Evolutionary conservation across 108 stramenopile genomes (phyloP), one percentile per base, ranked within the genome.

Genomic region (Fragilaria crotonensis): DNA sequence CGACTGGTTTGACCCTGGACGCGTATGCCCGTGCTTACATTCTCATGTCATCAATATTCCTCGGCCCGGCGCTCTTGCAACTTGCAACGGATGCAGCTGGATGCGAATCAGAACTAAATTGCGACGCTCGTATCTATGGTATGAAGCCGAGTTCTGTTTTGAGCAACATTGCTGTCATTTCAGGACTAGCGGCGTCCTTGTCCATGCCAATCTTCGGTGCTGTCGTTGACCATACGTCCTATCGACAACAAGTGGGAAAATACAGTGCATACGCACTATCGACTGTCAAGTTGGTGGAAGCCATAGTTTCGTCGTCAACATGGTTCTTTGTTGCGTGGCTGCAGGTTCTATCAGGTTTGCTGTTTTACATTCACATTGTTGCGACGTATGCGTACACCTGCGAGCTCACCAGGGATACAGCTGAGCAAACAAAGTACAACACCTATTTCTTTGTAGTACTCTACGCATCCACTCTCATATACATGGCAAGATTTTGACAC

Each of bases 201-300:
- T 26, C 69, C 21, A 67, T 86, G 64, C 88, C 88, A 0, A 57
- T 90, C 62, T 45, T 84, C 7, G 88, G 88, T 18, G 70, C 84
- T 11, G 55, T 90, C 45, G 63, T 90, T 30, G 88, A 90, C 62
- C 82, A 86, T 62, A 83, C 88, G 20, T 51, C 64, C 5, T 54
- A 75, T 54, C 64, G 88, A 45, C 47, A 71, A 66, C 45, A 55
- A 22, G 75, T 80, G 7, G 86, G 80, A 19, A 53, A 45, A 25
- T 33, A 63, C n/a, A 70, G 80, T 7, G 80, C 80, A 5, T 49
- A 56, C 2, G 56, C 57, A 0, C 62, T 81, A 45, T 55, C 64
- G 18, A 26, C 63, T 0, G 30, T 74, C 9, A 72, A 75, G 20
- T 64, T 71, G 31, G 33, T 76, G 19, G 76, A 81, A 66, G 68